Evolutionary conservation across 2,329 filamentous ascomycete genomes (phyloP).

Genomic region (Bretziella fagacearum): DNA sequence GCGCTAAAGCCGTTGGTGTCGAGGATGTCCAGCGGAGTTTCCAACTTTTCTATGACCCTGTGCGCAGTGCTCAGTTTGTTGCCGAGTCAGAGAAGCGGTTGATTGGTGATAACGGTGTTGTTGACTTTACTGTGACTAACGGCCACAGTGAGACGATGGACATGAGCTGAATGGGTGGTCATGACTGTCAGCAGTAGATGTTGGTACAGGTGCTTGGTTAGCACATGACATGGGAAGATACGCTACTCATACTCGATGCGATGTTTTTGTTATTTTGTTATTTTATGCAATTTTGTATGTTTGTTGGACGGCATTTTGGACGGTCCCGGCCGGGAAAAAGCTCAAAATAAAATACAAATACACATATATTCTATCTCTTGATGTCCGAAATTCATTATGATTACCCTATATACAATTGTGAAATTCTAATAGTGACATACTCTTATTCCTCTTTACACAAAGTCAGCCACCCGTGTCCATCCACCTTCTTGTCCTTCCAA

Average conservation of each 20-base stretch:
- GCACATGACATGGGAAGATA: background rate
- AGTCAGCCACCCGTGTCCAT: constrained; percentile 36
- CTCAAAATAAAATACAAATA: constrained; percentile 14
- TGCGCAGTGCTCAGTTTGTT: constrained; percentile 79
- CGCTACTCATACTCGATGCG: constrained; percentile 2
- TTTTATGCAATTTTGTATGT: constrained; percentile 9
- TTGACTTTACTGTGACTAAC: constrained; percentile 47
- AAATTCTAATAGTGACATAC: background rate
- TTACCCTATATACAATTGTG: background rate
- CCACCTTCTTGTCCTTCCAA: constrained; percentile 34
- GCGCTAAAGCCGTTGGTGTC: constrained; percentile 64
- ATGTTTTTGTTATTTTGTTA: constrained; percentile 7
- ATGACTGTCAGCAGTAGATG: background rate
- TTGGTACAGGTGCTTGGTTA: background rate
- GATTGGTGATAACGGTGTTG: constrained; percentile 70
- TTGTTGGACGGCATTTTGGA: constrained; percentile 14
- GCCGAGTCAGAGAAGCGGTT: constrained; percentile 78
- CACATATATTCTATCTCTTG: background rate
- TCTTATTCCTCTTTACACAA: constrained; percentile 24
- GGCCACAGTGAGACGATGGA: constrained; percentile 37
- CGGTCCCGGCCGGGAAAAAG: constrained; percentile 12
- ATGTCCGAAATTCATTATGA: background rate
- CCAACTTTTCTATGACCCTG: constrained; percentile 81
- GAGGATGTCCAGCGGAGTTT: constrained; percentile 90
- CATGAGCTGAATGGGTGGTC: constrained; percentile 23